Evolutionary conservation across 129 eudicot species (phyloP).

Genomic region (Pulicaria dysenterica): DNA sequence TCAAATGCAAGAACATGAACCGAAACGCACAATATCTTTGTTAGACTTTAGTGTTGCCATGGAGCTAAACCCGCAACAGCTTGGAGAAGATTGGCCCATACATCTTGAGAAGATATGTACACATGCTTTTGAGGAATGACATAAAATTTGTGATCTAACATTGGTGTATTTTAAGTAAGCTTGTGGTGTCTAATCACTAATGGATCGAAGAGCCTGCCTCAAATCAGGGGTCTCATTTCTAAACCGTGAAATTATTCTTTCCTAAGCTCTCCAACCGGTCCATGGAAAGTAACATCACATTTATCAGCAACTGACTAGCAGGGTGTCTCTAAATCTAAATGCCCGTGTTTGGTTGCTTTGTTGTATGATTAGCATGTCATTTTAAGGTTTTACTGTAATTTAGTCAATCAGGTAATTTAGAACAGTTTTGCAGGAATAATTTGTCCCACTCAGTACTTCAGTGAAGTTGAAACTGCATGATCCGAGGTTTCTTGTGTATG

Average conservation of each 20-base stretch:
- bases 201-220: slow-evolving; percentile 31
- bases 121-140: slow-evolving; percentile 56
- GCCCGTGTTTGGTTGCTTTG: slow-evolving; percentile 58
- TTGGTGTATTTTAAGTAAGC: slow-evolving; percentile 16
- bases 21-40: slow-evolving; percentile 51
- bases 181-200: slow-evolving; percentile 41
- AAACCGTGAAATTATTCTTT: slow-evolving; percentile 6
- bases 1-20: slow-evolving; percentile 53
- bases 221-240: slow-evolving; percentile 1
- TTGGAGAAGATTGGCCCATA: slow-evolving; percentile 95
- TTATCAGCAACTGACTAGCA: slow-evolving; percentile 47
- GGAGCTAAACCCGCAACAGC: slow-evolving; percentile 77
- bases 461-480: slow-evolving; percentile 57
- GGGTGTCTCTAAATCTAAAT: slow-evolving; percentile 36
- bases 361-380: slow-evolving; percentile 71
- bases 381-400: slow-evolving; percentile 59
- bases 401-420: slow-evolving; percentile 53
- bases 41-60: slow-evolving; percentile 79
- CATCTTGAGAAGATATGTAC: slow-evolving; percentile 76
- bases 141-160: slow-evolving; percentile 20
- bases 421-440: slow-evolving; percentile 88
- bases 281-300: slow-evolving; percentile 31
- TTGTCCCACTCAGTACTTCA: slow-evolving; percentile 56
- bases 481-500: slow-evolving; percentile 62
- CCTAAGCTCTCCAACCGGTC: slow-evolving; percentile 27